Base-by-base conservation (phyloP, 495 filamentous ascomycete species). In the Penicillium canescens region DNA sequence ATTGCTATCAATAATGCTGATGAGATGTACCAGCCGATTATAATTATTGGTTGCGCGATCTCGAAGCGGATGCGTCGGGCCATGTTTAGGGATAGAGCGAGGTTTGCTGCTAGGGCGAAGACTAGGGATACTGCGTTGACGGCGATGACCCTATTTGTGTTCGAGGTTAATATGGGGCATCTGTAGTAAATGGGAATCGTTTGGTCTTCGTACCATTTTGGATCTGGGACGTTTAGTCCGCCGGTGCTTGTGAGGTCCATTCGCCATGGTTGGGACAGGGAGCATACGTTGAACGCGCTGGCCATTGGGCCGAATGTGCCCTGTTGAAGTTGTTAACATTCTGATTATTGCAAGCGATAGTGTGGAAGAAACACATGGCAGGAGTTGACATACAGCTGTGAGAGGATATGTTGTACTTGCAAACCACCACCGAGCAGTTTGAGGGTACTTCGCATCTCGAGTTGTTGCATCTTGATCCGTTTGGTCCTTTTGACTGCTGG, bases 231-330 rank as follows among this genome's bases (percentile, higher is more conserved):
- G 54, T 76, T 75, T 12, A 67, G 20, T 4, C 79, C 48, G 61
- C 69, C 56, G 80, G 73, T 31, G 67, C 66, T 35, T 59, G 75
- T 77, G 41, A 85, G 78, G 43, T 78, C 76, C 56, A 86, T 83
- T 44, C 88, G 76, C 91, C 91, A 95, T 40, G 83, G 78, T 57
- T 83, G 75, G 6, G 86, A 83, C 33, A 96, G 72, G 23, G 88
- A 85, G 64, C 88, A 90, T 36, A 96, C 85, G 65, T 80, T 89
- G 78, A 96, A 91, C 16, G 88, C 85, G 77, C 74, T 86, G 18
- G 90, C 91, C 51, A 94, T 88, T 4, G 91, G 91, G 1, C 91
- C 91, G 48, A 96, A 85, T 0, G 90, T 92, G 38, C 87, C 90
- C 42, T 74, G 40, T 18, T 12, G 37, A 12, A 7, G 0, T 7